Conservation (phyloP, 2,329 filamentous ascomycete genomes). For the Alternaria infectoria region DNA sequence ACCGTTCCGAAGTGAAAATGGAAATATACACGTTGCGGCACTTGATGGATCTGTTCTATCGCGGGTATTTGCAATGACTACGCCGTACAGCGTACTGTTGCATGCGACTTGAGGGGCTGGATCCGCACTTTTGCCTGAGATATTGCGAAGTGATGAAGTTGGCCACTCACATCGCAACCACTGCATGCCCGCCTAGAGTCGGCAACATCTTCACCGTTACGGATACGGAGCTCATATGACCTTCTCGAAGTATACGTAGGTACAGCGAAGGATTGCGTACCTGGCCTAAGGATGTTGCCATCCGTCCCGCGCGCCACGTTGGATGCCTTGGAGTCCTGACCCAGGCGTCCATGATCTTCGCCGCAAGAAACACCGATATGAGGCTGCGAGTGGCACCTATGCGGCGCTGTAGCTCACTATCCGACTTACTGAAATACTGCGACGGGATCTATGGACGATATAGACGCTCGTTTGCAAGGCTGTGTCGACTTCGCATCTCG, state of each 20-base stretch:
- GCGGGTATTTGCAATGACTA: not conserved
- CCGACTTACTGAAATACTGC: not conserved
- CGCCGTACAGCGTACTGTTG: not conserved
- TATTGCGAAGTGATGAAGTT: not conserved
- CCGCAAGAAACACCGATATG: not conserved
- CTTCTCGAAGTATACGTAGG: not conserved
- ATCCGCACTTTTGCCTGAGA: not conserved
- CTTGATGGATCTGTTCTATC: not conserved
- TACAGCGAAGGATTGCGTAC: not conserved
- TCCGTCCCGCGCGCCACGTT: constrained; percentile 3
- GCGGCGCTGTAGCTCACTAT: not conserved
- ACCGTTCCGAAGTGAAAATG: not conserved
- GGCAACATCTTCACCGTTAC: not conserved
- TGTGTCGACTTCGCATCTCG: not conserved
- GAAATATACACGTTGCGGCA: not conserved
- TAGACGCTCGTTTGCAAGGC: not conserved
- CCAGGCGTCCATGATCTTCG: not conserved
- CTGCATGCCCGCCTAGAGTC: not conserved
- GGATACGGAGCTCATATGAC: not conserved
- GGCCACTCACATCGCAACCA: not conserved
- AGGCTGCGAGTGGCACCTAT: not conserved
- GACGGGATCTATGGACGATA: not conserved
- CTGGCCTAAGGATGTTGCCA: not conserved
- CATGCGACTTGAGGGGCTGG: not conserved
- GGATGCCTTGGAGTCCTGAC: constrained; percentile 13